Base-by-base conservation (phyloP, 345 rosid species). In the Sisymbrium altissimum region DNA sequence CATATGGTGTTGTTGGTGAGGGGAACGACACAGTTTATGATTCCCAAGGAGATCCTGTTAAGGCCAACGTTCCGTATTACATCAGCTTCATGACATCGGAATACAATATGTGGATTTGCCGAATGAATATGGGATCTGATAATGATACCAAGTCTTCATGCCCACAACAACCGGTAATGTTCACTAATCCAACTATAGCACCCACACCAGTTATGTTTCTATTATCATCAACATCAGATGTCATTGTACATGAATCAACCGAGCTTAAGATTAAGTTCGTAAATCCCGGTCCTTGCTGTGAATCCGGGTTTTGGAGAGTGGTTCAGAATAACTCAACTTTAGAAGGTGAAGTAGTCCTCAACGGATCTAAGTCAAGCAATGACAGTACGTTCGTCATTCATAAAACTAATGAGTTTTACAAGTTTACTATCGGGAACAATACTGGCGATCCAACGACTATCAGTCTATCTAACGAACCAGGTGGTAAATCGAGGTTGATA, bases 91-190 rank as follows among this genome's bases (percentile, higher is more conserved):
- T 49, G 30, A 49, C 30, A 13, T 49, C 11, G 30, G 55, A 49
- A 3, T 49, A 49, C 55, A 21, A 49, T 49, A 23, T 23, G 54
- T 49, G 54, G 54, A 49, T 49, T 49, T 49, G 54, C 29, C 54
- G 54, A 10, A 29, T 49, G 55, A 49, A 49, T 49, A 49, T 49
- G 55, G 55, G 55, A 49, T 23, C 25, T 23, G 25, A 23, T 23
- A 23, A 23, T 23, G 25, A 23, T 23, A 23, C 25, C 25, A 23
- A 23, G 25, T 23, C 25, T 23, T 49, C 54, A 49, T 49, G 54
- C 54, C 54, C 54, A 49, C 54, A 49, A 49, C 54, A 49, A 19
- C 54, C 54, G 54, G 54, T 49, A 49, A 49, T 49, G 54, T 19
- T 49, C 54, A 49, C 54, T 19, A 19, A 49, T 13, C 29, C 54